Percentiles rank a stretch among this genome's conserved stretches.
Conservation (phyloP, 106 monocot genomes). For the Dendrobium huoshanense region DNA sequence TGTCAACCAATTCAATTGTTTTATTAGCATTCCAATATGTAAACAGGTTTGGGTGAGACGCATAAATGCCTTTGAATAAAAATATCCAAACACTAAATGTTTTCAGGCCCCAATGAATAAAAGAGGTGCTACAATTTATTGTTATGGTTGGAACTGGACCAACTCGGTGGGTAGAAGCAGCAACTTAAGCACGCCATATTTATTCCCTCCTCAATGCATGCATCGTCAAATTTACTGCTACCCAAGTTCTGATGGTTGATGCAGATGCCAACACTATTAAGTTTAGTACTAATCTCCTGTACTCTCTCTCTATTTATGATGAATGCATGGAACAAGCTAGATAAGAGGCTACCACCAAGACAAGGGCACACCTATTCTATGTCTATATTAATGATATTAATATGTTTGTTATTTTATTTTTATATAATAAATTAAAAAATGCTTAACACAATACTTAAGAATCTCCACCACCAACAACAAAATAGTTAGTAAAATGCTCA, state of each 20-base stretch:
- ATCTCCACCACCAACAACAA: too few species aligned
- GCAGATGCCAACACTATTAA: background rate
- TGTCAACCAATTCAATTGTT: background rate
- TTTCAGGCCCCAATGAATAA: background rate
- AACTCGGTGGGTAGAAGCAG: slow-evolving; percentile 2
- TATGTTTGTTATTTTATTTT: too few species aligned
- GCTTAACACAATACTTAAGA: too few species aligned
- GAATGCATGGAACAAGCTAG: too few species aligned
- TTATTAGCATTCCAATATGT: background rate
- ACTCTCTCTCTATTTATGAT: too few species aligned
- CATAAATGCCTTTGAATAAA: background rate
- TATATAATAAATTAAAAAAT: too few species aligned
- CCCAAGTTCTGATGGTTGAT: slow-evolving; percentile 1
- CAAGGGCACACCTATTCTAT: too few species aligned
- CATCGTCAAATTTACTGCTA: background rate
- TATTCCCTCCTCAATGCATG: background rate
- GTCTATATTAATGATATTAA: too few species aligned
- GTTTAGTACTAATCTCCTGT: too few species aligned
- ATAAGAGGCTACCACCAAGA: too few species aligned
- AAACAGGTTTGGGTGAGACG: background rate
- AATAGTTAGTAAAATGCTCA: too few species aligned
- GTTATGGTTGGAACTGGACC: background rate
- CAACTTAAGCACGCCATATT: background rate
- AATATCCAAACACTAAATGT: background rate
- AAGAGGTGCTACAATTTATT: background rate